These are phyloP conservation scores for Sclerotinia trifoliorum DNA, from an alignment of 2,329 filamentous ascomycete genomes.

Conservation along the genomic window DNA sequence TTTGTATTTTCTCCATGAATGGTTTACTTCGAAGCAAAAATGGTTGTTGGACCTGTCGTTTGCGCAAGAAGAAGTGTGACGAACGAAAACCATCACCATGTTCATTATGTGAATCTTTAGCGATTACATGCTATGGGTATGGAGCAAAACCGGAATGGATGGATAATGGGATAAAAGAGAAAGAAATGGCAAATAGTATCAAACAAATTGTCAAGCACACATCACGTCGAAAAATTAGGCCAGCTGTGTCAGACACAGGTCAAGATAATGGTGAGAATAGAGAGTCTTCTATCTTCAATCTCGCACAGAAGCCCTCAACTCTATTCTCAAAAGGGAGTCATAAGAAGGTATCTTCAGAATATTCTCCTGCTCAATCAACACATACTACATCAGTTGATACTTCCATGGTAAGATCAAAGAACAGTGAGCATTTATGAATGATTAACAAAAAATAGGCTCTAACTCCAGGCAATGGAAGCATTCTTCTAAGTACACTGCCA, in stretches of 20 bases:
- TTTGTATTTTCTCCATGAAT: not conserved
- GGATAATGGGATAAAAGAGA: constrained; percentile 41
- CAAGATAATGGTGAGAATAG: constrained; percentile 14
- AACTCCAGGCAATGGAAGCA: not conserved
- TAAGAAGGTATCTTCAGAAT: not conserved
- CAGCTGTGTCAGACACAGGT: constrained; percentile 11
- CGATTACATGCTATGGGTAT: constrained; percentile 55
- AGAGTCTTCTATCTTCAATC: constrained; percentile 12
- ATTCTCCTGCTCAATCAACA: not conserved
- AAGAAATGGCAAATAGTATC: constrained; percentile 51
- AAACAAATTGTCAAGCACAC: constrained; percentile 58
- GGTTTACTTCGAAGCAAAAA: constrained; percentile 14
- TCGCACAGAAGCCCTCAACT: not conserved
- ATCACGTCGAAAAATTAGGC: constrained; percentile 44
- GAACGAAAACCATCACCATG: constrained; percentile 51
- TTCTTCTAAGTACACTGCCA: constrained; percentile 15
- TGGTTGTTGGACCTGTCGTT: constrained; percentile 46
- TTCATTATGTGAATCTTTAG: constrained; percentile 49
- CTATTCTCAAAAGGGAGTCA: not conserved
- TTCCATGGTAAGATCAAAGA: constrained; percentile 6
- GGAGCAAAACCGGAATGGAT: constrained; percentile 41
- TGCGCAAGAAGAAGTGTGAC: constrained; percentile 62
- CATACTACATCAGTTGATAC: not conserved
- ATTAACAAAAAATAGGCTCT: constrained; percentile 3
- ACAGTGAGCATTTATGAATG: not conserved